Conservation (phyloP, 2,329 filamentous ascomycete species). For the Exutisphaerella laricina region DNA sequence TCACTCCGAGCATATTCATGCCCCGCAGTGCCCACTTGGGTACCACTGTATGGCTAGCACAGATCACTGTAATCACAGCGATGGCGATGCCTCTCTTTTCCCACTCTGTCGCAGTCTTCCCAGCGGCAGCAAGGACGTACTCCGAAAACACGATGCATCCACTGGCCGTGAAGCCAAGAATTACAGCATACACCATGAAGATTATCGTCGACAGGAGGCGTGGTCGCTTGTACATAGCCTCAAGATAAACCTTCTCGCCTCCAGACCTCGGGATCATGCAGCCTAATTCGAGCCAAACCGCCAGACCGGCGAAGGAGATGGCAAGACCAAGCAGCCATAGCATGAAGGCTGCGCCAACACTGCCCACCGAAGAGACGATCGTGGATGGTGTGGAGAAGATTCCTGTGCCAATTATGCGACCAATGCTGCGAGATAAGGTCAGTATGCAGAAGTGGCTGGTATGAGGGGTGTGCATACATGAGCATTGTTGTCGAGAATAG, state of each 20-base stretch:
- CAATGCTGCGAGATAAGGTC: constrained; percentile 4
- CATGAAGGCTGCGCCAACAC: constrained; percentile 55
- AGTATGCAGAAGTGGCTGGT: neutral
- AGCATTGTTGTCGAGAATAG: constrained; percentile 15
- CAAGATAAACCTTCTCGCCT: constrained; percentile 61
- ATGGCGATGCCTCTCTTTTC: constrained; percentile 61
- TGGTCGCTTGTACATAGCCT: constrained; percentile 61
- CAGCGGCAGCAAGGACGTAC: constrained; percentile 57
- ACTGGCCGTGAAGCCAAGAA: constrained; percentile 60
- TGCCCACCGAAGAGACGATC: constrained; percentile 56
- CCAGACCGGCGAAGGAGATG: constrained; percentile 50
- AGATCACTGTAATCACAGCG: constrained; percentile 35
- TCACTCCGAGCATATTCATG: constrained; percentile 48
- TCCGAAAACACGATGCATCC: constrained; percentile 55
- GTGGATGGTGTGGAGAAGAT: constrained; percentile 43
- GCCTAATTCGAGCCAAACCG: constrained; percentile 58
- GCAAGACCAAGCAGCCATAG: constrained; percentile 61
- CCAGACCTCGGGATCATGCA: constrained; percentile 60
- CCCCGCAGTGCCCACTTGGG: constrained; percentile 33
- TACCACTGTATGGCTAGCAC: constrained; percentile 52
- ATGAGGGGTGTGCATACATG: neutral
- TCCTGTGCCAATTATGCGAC: constrained; percentile 15
- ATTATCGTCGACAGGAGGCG: constrained; percentile 58
- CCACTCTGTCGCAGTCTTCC: constrained; percentile 50
- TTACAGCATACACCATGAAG: constrained; percentile 58